These are phyloP conservation scores for Ustilago cynodontis DNA, from an alignment of 1,284 basidiomycete species.

Conservation along the genomic window DNA sequence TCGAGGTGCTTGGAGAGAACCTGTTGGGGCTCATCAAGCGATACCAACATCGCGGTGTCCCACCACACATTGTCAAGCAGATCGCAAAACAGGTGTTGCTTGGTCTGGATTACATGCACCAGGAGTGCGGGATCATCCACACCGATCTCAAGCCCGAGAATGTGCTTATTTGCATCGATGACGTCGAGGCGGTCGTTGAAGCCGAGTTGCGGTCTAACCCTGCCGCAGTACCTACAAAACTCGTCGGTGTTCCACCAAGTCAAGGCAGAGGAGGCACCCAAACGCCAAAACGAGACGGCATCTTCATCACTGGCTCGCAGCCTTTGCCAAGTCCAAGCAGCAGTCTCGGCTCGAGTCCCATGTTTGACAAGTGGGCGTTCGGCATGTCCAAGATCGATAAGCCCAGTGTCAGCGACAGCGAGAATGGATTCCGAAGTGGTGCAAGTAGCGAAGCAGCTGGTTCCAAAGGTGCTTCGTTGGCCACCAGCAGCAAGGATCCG, in stretches of 20 bases:
- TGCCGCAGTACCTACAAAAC: slow-evolving; percentile 78
- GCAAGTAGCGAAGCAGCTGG: slow-evolving; percentile 53
- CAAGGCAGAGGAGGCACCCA: slow-evolving; percentile 97
- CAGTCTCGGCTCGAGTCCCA: slow-evolving; percentile 80
- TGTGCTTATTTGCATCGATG: slow-evolving; percentile 95
- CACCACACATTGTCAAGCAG: slow-evolving; percentile 91
- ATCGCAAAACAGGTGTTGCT: slow-evolving; percentile 96
- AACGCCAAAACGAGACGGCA: slow-evolving; percentile 87
- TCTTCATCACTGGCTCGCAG: slow-evolving; percentile 92
- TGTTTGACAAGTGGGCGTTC: slow-evolving; percentile 91
- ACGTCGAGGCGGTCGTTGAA: slow-evolving; percentile 93
- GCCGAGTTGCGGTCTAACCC: slow-evolving; percentile 80
- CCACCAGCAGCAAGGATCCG: slow-evolving; percentile 47
- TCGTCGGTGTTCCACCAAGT: slow-evolving; percentile 94
- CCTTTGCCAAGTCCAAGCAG: slow-evolving; percentile 84
- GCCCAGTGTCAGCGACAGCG: slow-evolving; percentile 52
- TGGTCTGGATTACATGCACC: slow-evolving; percentile 97
- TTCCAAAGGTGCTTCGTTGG: slow-evolving; percentile 48
- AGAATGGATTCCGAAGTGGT: slow-evolving; percentile 50
- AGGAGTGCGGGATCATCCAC: slow-evolving; percentile 89
- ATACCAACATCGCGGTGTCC: slow-evolving; percentile 94
- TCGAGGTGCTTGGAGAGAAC: slow-evolving; percentile 98
- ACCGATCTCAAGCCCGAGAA: slow-evolving; percentile 96
- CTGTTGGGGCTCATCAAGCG: slow-evolving; percentile 97
- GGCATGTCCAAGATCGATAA: slow-evolving; percentile 80